phyloP scores from a whole-genome alignment of 2,329 filamentous ascomycete genomes.

The Blastomyces parvus region DNA sequence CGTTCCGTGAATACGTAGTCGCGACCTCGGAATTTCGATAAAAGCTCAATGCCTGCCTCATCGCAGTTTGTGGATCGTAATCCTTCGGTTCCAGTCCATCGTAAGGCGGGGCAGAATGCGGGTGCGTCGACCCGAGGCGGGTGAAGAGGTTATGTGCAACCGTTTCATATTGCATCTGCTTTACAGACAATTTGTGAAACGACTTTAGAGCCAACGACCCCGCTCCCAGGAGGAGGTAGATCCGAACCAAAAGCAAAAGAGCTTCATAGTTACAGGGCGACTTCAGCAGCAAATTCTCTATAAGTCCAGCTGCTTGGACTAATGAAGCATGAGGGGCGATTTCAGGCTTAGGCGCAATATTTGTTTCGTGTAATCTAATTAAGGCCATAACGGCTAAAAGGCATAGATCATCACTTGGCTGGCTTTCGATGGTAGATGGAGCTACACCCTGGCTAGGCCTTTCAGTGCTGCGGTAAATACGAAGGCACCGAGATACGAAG shows the following conservation, averaged over 20 bases:
- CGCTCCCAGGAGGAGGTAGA: constrained; percentile 37
- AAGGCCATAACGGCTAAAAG: constrained; percentile 37
- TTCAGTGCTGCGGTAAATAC: constrained; percentile 22
- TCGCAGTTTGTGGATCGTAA: constrained; percentile 33
- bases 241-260: constrained; percentile 35
- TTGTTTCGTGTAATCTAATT: constrained; percentile 24
- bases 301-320: constrained; percentile 26
- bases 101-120: constrained; percentile 32
- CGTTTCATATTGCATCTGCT: constrained; percentile 42
- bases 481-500: constrained; percentile 33
- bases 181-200: constrained; percentile 39
- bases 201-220: constrained; percentile 38
- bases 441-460: constrained; percentile 11
- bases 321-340: constrained; percentile 24
- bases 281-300: constrained; percentile 32
- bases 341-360: constrained; percentile 15
- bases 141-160: constrained; percentile 41
- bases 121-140: constrained; percentile 40
- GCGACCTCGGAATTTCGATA: constrained; percentile 33
- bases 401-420: constrained; percentile 36
- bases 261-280: constrained; percentile 41
- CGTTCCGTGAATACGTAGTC: constrained; percentile 28
- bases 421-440: constrained; percentile 34
- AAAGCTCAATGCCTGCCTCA: constrained; percentile 34
- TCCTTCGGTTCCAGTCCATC: constrained; percentile 34